phyloP scores from a whole-genome alignment of 2,329 filamentous ascomycete genomes.

The Lecanoromycetidae sp. region DNA sequence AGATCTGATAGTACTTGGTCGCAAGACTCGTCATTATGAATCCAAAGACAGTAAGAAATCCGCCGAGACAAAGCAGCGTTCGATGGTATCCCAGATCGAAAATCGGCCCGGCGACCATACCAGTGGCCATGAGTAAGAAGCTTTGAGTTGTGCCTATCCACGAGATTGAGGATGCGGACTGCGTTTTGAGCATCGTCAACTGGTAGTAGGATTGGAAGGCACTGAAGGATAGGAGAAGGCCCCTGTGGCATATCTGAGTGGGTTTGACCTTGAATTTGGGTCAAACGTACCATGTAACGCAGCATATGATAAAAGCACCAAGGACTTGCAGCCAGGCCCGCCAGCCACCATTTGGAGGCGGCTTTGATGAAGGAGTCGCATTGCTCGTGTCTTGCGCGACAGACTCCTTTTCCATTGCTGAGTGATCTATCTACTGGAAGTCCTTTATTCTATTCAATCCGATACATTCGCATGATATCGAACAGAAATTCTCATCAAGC shows the following conservation, averaged over 20 bases:
- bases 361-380: too few species aligned
- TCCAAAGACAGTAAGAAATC: conserved; percentile 35
- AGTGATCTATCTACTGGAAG: too few species aligned
- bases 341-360: conserved; percentile 19
- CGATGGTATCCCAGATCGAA: conserved; percentile 39
- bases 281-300: conserved; percentile 25
- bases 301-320: conserved; percentile 21
- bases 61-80: conserved; percentile 31
- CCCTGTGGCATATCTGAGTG: conserved; percentile 19
- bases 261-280: neutral
- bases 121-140: conserved; percentile 35
- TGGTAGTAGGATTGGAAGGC: conserved; percentile 38
- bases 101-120: conserved; percentile 34
- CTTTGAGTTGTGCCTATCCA: conserved; percentile 39
- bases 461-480: too few species aligned
- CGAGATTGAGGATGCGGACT: conserved; percentile 27
- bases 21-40: conserved; percentile 39
- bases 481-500: too few species aligned
- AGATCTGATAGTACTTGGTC: conserved; percentile 33
- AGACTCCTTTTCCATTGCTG: too few species aligned
- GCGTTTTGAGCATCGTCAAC: conserved; percentile 16
- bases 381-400: too few species aligned
- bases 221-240: conserved; percentile 32
- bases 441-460: too few species aligned
- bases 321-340: conserved; percentile 24